Conservation (phyloP, 2,329 filamentous ascomycete species). For the Verticillium zaregamsianum region DNA sequence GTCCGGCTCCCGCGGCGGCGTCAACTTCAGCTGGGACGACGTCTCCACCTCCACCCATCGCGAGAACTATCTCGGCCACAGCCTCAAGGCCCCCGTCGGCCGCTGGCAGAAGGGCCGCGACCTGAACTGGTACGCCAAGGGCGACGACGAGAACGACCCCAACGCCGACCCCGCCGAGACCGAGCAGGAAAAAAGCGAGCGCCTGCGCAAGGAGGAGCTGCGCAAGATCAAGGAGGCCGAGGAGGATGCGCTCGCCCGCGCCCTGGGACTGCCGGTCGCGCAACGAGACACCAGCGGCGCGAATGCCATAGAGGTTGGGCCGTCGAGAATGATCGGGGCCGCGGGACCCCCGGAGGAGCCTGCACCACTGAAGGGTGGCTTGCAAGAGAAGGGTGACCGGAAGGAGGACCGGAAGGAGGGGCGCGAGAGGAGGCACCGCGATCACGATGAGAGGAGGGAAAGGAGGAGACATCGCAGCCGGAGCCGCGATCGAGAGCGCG, state of each 20-base stretch:
- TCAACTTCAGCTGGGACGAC: slow-evolving; percentile 96
- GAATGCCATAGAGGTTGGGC: slow-evolving; percentile 65
- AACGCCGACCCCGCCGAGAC: slow-evolving; percentile 51
- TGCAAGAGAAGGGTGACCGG: slow-evolving; percentile 15
- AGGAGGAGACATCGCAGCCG: slow-evolving; percentile 30
- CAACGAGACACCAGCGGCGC: slow-evolving; percentile 53
- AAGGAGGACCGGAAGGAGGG: slow-evolving; percentile 16
- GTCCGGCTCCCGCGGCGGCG: slow-evolving; percentile 82
- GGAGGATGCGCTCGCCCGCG: slow-evolving; percentile 81
- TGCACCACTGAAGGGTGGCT: slow-evolving; percentile 17
- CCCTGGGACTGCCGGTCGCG: slow-evolving; percentile 73
- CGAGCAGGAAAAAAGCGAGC: slow-evolving; percentile 51
- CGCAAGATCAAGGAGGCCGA: slow-evolving; percentile 84
- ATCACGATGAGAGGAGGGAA: slow-evolving; percentile 25
- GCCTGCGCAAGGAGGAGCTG: slow-evolving; percentile 72
- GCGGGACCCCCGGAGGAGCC: slow-evolving; percentile 16
- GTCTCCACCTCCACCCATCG: slow-evolving; percentile 83
- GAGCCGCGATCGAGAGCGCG: slow-evolving; percentile 24
- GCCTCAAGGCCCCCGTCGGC: slow-evolving; percentile 85
- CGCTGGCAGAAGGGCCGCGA: slow-evolving; percentile 82
- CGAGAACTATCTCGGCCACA: slow-evolving; percentile 87
- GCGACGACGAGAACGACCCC: slow-evolving; percentile 42
- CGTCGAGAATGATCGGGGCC: slow-evolving; percentile 26
- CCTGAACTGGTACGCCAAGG: slow-evolving; percentile 61
- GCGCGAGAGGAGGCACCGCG: slow-evolving; percentile 23